Conservation (phyloP, 2,329 filamentous ascomycete genomes). For the Neurospora sp. region DNA sequence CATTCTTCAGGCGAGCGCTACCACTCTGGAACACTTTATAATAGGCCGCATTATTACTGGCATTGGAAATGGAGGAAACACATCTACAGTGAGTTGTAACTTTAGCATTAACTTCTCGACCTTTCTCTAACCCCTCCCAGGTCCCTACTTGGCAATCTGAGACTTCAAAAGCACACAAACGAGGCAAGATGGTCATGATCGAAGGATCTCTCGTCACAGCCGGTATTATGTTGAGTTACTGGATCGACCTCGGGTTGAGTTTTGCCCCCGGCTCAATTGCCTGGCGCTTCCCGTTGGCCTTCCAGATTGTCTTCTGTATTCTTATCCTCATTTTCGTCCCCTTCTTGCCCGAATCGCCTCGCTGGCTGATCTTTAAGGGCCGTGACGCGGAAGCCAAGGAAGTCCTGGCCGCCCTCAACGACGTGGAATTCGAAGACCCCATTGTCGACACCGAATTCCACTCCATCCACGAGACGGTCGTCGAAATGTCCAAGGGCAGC, state of each 20-base stretch:
- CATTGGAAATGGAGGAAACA: conserved; percentile 31
- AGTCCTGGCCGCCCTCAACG: conserved; percentile 10
- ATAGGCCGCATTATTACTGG: conserved; percentile 28
- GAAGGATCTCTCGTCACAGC: conserved; percentile 13
- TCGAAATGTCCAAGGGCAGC: conserved; percentile 12
- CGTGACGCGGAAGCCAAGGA: conserved; percentile 10
- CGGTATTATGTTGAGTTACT: conserved; percentile 13
- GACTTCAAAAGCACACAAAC: conserved; percentile 23
- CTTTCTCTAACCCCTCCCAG: neutral
- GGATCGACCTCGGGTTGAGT: conserved; percentile 10
- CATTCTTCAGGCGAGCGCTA: conserved; percentile 29
- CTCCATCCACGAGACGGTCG: conserved; percentile 11
- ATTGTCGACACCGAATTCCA: conserved; percentile 7
- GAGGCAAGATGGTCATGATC: conserved; percentile 15
- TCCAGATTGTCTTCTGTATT: conserved; percentile 34
- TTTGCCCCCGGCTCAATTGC: conserved; percentile 27
- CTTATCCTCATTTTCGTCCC: conserved; percentile 37
- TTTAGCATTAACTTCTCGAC: neutral
- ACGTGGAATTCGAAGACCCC: conserved; percentile 3
- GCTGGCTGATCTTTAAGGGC: conserved; percentile 30
- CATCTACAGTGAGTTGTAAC: conserved; percentile 3
- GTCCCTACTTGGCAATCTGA: conserved; percentile 28
- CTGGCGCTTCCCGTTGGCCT: conserved; percentile 42
- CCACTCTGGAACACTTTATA: conserved; percentile 31
- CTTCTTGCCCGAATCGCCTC: conserved; percentile 42